phyloP scores from a whole-genome alignment of 495 filamentous ascomycete species.

The Tuber melanosporum region DNA sequence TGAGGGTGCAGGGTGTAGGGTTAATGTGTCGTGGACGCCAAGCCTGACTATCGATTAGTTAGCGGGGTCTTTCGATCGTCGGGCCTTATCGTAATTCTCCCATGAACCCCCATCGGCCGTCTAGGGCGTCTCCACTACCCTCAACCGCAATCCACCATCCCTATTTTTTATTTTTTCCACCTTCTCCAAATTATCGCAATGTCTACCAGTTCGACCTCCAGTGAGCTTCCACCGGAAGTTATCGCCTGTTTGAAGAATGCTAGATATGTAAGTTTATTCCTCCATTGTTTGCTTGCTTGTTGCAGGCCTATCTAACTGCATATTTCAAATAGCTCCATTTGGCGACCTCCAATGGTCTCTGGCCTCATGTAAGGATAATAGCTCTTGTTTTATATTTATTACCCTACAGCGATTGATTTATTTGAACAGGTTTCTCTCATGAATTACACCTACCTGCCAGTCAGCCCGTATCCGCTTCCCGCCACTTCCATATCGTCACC shows the following conservation, averaged over 20 bases:
- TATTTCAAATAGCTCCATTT: conserved; percentile 68
- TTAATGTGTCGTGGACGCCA: conserved; percentile 48
- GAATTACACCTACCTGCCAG: conserved; percentile 97
- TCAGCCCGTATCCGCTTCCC: conserved; percentile 62
- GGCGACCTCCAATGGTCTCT: conserved; percentile 73
- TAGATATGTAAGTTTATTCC: conserved; percentile 62
- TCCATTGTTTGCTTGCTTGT: conserved; percentile 6
- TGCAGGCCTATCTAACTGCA: conserved; percentile 2
- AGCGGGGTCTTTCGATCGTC: conserved; percentile 29
- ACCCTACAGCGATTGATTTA: conserved; percentile 3
- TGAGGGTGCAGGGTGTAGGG: conserved; percentile 19
- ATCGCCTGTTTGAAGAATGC: conserved; percentile 87
- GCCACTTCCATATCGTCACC: conserved; percentile 48
- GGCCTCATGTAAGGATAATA: conserved; percentile 61
- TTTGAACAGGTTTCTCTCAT: conserved; percentile 77
- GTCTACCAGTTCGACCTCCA: conserved; percentile 42
- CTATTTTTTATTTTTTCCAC: not conserved
- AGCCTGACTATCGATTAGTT: conserved; percentile 25
- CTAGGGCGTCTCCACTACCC: not conserved
- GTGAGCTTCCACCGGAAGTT: conserved; percentile 71
- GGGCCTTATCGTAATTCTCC: conserved; percentile 20
- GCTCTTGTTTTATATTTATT: not conserved
- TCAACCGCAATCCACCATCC: not conserved
- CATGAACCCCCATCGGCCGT: conserved; percentile 11
- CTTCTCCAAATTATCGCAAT: conserved; percentile 8